Evolutionary conservation across 805 yeast genomes (phyloP).

Genomic region (Saccharomycopsis fermentans): DNA sequence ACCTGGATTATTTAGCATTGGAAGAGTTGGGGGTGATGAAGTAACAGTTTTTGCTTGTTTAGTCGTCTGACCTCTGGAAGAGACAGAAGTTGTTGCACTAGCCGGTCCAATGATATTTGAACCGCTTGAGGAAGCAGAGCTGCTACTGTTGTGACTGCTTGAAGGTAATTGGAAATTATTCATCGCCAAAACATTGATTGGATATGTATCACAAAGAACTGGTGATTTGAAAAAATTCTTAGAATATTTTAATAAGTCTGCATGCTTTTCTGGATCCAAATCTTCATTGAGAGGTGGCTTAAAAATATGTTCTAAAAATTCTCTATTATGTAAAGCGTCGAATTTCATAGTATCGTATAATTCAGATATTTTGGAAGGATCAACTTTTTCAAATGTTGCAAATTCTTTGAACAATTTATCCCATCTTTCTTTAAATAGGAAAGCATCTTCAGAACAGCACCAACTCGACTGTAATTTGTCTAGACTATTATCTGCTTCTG

Average conservation of each 20-base stretch:
- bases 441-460: constrained; percentile 97
- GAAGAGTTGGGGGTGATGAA: not conserved
- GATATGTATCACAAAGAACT: constrained; percentile 58
- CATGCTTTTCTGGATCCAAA: constrained; percentile 30
- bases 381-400: constrained; percentile 86
- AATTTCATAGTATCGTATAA: constrained; percentile 97
- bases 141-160: constrained; percentile 23
- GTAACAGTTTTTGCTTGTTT: not conserved
- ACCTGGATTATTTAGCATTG: constrained; percentile 46
- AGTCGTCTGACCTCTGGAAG: constrained; percentile 1
- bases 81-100: constrained; percentile 11
- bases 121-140: constrained; percentile 3
- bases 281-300: constrained; percentile 37
- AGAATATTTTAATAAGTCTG: constrained; percentile 21
- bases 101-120: constrained; percentile 18
- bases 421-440: constrained; percentile 90
- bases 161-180: constrained; percentile 57
- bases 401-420: constrained; percentile 91
- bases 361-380: constrained; percentile 94
- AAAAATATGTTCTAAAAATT: constrained; percentile 75
- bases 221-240: constrained; percentile 37
- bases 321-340: constrained; percentile 92
- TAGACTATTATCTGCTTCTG: constrained; percentile 41
- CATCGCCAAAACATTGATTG: constrained; percentile 65
- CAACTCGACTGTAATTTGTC: constrained; percentile 63